A percentile compares a stretch with the other conserved stretches of the same genome.
These are phyloP conservation scores for Kalmusia sp. DNA, from an alignment of 2,329 filamentous ascomycete genomes.

Conservation along the genomic window DNA sequence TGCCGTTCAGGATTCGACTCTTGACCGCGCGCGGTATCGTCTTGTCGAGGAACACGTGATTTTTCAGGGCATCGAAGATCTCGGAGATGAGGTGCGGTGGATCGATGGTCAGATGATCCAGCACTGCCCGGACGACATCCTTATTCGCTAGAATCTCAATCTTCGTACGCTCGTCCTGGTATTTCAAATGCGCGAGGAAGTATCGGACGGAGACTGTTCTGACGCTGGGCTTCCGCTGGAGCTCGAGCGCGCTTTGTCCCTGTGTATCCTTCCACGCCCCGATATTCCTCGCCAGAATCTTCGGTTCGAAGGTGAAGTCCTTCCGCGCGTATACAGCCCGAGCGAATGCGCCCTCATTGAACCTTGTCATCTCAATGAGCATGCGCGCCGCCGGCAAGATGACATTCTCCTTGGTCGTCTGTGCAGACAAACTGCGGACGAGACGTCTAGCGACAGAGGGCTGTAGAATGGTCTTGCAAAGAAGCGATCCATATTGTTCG, in stretches of 20 bases:
- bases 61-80: constrained; percentile 73
- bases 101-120: constrained; percentile 80
- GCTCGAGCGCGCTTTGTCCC: constrained; percentile 65
- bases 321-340: constrained; percentile 78
- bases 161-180: constrained; percentile 78
- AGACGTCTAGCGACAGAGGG: constrained; percentile 82
- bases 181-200: constrained; percentile 78
- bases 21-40: constrained; percentile 77
- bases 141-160: constrained; percentile 81
- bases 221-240: constrained; percentile 73
- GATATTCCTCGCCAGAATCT: constrained; percentile 81
- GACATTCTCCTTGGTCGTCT: constrained; percentile 83
- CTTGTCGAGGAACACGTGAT: constrained; percentile 75
- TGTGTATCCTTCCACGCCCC: constrained; percentile 66
- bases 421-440: constrained; percentile 77
- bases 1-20: constrained; percentile 76
- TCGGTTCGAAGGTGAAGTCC: constrained; percentile 73
- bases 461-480: constrained; percentile 83
- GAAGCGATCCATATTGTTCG: constrained; percentile 74
- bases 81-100: constrained; percentile 77
- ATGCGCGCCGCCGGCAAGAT: constrained; percentile 88
- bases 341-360: constrained; percentile 85
- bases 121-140: constrained; percentile 71
- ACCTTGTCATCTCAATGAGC: constrained; percentile 81
- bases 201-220: constrained; percentile 84